phyloP scores from a whole-genome alignment of 2,329 filamentous ascomycete genomes.

The Colletotrichum noveboracense region DNA sequence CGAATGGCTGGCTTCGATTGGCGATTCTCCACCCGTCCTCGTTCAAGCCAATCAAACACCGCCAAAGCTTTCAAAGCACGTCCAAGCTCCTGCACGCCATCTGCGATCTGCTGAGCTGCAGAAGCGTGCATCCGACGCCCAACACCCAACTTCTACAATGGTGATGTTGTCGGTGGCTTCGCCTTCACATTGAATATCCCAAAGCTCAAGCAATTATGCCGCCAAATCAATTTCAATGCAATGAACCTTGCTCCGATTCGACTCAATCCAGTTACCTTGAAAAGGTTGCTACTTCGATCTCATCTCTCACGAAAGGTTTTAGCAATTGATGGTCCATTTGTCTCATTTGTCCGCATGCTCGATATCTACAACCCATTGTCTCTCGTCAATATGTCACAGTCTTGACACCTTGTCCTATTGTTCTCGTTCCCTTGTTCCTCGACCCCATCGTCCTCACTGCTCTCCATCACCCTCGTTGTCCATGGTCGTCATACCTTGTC shows the following conservation, averaged over 20 bases:
- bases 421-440: accelerated
- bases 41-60: background rate
- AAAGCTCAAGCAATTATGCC: accelerated
- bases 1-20: background rate
- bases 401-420: background rate
- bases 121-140: background rate
- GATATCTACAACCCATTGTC: accelerated
- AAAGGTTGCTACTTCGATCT: background rate
- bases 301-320: background rate
- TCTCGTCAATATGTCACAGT: background rate
- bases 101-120: slow-evolving; percentile 6
- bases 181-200: accelerated
- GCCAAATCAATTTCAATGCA: accelerated
- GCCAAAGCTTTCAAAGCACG: background rate
- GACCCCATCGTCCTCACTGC: background rate
- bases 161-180: background rate
- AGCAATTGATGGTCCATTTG: background rate
- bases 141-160: background rate
- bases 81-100: slow-evolving; percentile 22
- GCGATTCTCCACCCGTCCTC: background rate
- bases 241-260: accelerated
- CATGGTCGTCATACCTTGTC: too few relatives aligned
- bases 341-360: background rate
- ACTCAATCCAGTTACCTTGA: accelerated
- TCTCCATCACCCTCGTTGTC: background rate